Evolutionary conservation across 1,284 basidiomycete genomes (phyloP).

Genomic region (Malassezia yamatoensis): DNA sequence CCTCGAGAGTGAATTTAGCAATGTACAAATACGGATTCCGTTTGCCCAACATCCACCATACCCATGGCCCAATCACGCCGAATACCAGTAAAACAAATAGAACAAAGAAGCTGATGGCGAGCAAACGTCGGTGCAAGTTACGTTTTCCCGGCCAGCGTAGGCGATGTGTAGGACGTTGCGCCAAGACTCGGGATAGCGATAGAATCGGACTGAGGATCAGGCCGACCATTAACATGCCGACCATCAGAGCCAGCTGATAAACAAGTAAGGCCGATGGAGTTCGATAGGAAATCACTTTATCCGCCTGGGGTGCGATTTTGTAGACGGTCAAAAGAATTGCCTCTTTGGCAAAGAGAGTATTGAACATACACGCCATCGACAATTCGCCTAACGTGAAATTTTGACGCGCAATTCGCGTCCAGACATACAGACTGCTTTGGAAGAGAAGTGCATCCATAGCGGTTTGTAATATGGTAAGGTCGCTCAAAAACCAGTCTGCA

Average conservation of each 20-base stretch:
- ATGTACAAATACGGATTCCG: conserved; percentile 85
- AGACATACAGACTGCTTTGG: conserved; percentile 80
- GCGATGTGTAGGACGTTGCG: conserved; percentile 77
- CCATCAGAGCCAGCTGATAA: conserved; percentile 85
- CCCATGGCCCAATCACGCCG: conserved; percentile 83
- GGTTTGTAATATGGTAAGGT: conserved; percentile 55
- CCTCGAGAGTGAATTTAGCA: conserved; percentile 57
- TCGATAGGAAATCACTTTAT: conserved; percentile 63
- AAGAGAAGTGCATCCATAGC: conserved; percentile 59
- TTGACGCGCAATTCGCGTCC: conserved; percentile 75
- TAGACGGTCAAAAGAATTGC: conserved; percentile 28
- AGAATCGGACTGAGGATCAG: conserved; percentile 90
- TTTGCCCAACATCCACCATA: conserved; percentile 71
- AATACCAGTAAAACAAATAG: conserved; percentile 68
- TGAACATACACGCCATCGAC: conserved; percentile 73
- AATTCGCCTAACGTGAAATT: conserved; percentile 93
- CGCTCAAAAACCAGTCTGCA: conserved; percentile 37
- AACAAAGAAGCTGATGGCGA: conserved; percentile 75
- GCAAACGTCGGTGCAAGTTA: conserved; percentile 66
- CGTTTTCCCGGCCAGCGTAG: conserved; percentile 81
- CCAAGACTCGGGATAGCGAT: conserved; percentile 80
- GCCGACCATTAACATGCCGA: conserved; percentile 80
- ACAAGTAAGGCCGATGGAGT: conserved; percentile 81
- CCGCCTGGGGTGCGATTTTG: conserved; percentile 18
- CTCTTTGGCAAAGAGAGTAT: conserved; percentile 76